Conservation (phyloP, 75 land plant genomes). For the Pinus albicaulis region DNA sequence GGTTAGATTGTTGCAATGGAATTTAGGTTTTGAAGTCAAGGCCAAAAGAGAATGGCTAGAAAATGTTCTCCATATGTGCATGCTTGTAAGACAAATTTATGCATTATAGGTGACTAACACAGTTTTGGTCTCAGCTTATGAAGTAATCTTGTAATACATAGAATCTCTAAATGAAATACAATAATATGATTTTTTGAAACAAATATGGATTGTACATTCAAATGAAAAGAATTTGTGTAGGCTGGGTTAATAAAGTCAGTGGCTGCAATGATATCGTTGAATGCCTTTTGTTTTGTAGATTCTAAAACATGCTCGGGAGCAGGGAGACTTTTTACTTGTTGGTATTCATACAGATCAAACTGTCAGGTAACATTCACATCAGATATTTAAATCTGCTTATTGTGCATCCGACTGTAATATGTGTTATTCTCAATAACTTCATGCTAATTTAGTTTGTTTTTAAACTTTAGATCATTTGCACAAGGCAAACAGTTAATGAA, state of each 20-base stretch:
- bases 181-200: no score
- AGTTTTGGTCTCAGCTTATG: background rate
- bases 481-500: background rate
- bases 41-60: background rate
- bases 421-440: no score
- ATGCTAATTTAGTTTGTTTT: background rate
- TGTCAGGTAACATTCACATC: slow-evolving; percentile 56
- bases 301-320: slow-evolving; percentile 66
- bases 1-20: background rate
- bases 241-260: background rate
- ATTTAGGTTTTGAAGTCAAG: background rate
- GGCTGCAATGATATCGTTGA: background rate
- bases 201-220: no score
- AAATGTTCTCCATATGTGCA: background rate
- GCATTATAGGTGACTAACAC: background rate
- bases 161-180: no score
- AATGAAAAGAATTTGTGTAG: background rate
- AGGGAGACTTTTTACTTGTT: slow-evolving; percentile 96
- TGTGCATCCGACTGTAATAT: background rate
- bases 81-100: background rate
- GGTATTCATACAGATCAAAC: slow-evolving; percentile 96
- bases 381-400: background rate
- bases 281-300: slow-evolving; percentile 42
- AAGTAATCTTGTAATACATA: no score
- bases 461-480: background rate